Evolutionary conservation across 345 rosid genomes (phyloP).

Genomic region (Triadica sebifera): DNA sequence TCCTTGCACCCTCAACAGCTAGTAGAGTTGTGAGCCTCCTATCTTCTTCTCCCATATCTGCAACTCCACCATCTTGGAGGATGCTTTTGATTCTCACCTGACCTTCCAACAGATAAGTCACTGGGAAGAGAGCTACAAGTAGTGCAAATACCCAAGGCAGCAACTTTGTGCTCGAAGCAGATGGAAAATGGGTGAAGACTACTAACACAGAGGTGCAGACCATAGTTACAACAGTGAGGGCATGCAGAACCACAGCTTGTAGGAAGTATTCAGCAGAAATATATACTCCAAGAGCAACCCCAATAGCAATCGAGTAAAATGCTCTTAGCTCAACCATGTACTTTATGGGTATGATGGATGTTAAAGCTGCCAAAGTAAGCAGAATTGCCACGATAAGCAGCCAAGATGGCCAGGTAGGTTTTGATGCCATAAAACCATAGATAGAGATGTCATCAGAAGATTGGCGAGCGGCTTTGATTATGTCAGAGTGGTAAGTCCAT

Average conservation of each 20-base stretch:
- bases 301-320: conserved; percentile 75
- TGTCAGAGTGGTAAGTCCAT: conserved; percentile 77
- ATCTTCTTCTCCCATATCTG: conserved; percentile 73
- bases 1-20: conserved; percentile 98
- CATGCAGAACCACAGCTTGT: conserved; percentile 86
- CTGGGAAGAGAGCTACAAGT: conserved; percentile 92
- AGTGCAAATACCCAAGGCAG: conserved; percentile 96
- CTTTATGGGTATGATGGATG: conserved; percentile 85
- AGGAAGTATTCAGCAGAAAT: conserved; percentile 97
- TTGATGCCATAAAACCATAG: conserved; percentile 84
- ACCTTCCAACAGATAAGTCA: conserved; percentile 91
- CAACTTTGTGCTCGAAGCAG: conserved; percentile 92
- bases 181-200: conserved; percentile 96
- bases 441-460: conserved; percentile 95
- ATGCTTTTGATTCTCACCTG: conserved; percentile 78
- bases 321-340: conserved; percentile 85
- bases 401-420: conserved; percentile 99
- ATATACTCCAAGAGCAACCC: conserved; percentile 86
- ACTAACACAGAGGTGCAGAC: conserved; percentile 84
- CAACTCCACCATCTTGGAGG: conserved; percentile 47
- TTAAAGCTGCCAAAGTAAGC: conserved; percentile 80
- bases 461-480: conserved; percentile 84
- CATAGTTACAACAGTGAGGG: conserved; percentile 79
- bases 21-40: conserved; percentile 67
- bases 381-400: conserved; percentile 75